Evolutionary conservation across 306 rosid genomes (phyloP), one percentile per base, ranked within the genome.

Genomic region (Trifolium fragiferum): DNA sequence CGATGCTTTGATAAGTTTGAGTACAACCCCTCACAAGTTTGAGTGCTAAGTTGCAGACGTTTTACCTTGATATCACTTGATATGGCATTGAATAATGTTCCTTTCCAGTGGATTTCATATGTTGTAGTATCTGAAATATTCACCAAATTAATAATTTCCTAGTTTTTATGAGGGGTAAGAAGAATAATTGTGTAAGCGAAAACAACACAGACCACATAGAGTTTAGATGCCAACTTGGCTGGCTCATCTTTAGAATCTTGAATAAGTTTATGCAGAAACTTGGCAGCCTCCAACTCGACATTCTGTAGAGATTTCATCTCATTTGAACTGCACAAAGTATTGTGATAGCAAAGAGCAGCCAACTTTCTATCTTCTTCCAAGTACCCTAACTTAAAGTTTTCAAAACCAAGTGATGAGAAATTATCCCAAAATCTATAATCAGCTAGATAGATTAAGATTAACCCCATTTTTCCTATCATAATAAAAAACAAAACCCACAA

Each of bases 261-360:
- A 81, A 95, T 95, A 74, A 95, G 99, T 76, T 95, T 90, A 84
- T 90, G 99, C 76, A 95, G 89, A 86, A 95, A 95, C 71, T 92
- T 95, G 2, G 98, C 99, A n/a, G 99, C 99, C 87, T 95, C 99
- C 88, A 95, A 81, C 86, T 95, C 98, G 15, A 95, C 98, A 85
- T 92, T 90, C 19, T 90, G 89, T 18, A 96, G 73, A 59, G 98
- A 75, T 6, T 92, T 89, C 97, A 95, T 95, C 87, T 84, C 84
- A 78, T 74, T 77, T 35, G 49, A 81, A 44, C 96, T 85, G 80
- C 76, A 83, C 7, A 32, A 5, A 32, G 60, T 11, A 3, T 12
- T 12, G 12, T 12, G 6, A 37, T 6, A 37, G 7, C 43, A 38
- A 8, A 38, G 10, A 38, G 49, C 15, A 11, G 4, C 15, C n/a